phyloP scores from a whole-genome alignment of 2,329 filamentous ascomycete species.

The Leptodontidium sp. region DNA sequence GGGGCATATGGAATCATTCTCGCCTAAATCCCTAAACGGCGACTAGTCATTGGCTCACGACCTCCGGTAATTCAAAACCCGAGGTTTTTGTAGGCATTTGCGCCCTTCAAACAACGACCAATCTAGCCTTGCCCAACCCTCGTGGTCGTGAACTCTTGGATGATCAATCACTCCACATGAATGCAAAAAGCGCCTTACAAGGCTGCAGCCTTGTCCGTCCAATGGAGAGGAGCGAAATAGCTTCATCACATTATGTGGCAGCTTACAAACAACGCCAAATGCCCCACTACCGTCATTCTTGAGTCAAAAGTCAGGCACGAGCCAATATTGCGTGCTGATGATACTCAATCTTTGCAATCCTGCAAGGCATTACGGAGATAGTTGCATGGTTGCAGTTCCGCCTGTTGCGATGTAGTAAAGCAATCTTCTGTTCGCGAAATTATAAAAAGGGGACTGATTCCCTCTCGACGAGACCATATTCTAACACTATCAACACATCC shows the following conservation, averaged over 20 bases:
- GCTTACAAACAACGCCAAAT: conserved; percentile 11
- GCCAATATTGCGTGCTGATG: conserved; percentile 4
- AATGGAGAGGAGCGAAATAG: neutral
- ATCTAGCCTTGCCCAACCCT: conserved; percentile 4
- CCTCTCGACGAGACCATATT: neutral
- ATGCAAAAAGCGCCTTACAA: conserved; percentile 1
- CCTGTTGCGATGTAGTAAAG: neutral
- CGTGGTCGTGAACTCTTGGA: neutral
- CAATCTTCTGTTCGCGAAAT: neutral
- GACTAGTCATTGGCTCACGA: neutral
- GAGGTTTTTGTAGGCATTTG: conserved; percentile 12
- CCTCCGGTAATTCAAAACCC: neutral
- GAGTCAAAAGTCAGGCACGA: neutral
- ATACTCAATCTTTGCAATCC: neutral
- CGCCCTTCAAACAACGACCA: conserved; percentile 10
- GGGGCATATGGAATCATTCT: neutral
- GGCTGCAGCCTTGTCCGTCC: conserved; percentile 1
- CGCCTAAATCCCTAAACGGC: neutral
- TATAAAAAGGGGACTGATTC: neutral
- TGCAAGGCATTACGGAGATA: neutral
- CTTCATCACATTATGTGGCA: neutral
- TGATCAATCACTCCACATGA: conserved; percentile 16
- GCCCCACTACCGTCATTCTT: conserved; percentile 6
- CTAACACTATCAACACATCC: neutral
- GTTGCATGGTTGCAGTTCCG: neutral